Evolutionary conservation across 805 yeast genomes (phyloP), one percentile per base, ranked within the genome.

Genomic region (Yarrowia porcina): DNA sequence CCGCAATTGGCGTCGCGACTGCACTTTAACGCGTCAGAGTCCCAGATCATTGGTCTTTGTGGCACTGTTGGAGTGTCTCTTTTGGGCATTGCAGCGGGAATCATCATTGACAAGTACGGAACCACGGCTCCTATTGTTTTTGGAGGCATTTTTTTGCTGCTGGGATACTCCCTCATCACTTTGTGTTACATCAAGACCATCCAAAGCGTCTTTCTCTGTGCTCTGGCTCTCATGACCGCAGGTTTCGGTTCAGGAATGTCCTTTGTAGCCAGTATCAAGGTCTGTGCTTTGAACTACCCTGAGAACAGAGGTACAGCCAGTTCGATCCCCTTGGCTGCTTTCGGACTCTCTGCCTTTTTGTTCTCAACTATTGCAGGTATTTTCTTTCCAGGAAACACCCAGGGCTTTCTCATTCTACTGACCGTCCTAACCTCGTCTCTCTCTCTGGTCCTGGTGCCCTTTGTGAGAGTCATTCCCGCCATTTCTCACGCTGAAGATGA

Each of bases 271-370:
- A 77, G 86, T 64, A 80, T 89, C 69, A 88, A 89, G 69, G 87
- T 91, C 69, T 85, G 90, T 65, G 90, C 90, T 27, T 75, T 87
- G 39, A 78, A 81, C 45, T 87, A 84, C 69, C 93, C 96, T 68
- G 18, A 67, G 32, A 21, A 70, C 73, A 33, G 71, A 72, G 15
- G 72, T 64, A 6, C 32, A 2, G 63, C 63, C 12, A 44, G 44
- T 6, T 42, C 63, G 5, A 27, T 59, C 9, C 63, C 63, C 2
- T 10, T 59, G 17, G 63, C 63, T 3, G 63, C 63, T 6, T 59
- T 59, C 32, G 63, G 63, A 10, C 33, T 59, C 11, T 30, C 42
- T 8, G 94, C 94, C 2, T 79, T 86, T 68, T 78, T 85, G 59
- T 86, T 82, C 69, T 86, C 91, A 0, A 76, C 80, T 1, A 68